Conservation (phyloP, 2,329 filamentous ascomycete genomes). For the Trichoderma gracile region DNA sequence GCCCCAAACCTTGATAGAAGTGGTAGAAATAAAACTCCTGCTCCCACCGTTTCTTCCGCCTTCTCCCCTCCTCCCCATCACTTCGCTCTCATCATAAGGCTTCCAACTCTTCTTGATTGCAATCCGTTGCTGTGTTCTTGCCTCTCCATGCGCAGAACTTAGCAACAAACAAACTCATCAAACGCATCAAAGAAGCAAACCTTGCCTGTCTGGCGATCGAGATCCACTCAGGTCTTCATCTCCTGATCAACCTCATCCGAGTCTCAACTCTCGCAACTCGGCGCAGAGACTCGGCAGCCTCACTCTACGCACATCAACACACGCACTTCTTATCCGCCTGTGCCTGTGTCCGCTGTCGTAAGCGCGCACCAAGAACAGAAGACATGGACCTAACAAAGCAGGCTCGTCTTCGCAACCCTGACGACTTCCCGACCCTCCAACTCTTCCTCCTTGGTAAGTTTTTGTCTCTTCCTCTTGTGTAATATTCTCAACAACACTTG, state of each 20-base stretch:
- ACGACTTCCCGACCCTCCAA: conserved; percentile 79
- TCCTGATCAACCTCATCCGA: neutral
- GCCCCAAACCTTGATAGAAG: conserved; percentile 15
- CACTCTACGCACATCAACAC: conserved; percentile 27
- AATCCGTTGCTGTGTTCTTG: conserved; percentile 14
- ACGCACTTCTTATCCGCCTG: conserved; percentile 26
- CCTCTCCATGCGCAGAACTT: neutral
- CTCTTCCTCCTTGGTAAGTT: conserved; percentile 79
- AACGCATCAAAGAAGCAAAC: neutral
- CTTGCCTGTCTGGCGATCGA: neutral
- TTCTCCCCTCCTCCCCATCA: neutral
- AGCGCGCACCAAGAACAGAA: conserved; percentile 44
- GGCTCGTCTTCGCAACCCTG: conserved; percentile 58
- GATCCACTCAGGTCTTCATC: neutral
- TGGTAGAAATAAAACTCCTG: conserved; percentile 28
- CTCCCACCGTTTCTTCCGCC: conserved; percentile 19
- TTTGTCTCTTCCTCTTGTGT: neutral
- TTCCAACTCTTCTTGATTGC: neutral
- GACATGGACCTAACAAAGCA: conserved; percentile 56
- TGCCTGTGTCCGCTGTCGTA: conserved; percentile 48
- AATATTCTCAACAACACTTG: neutral
- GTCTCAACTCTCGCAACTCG: neutral
- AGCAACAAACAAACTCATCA: neutral
- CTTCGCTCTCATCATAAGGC: neutral
- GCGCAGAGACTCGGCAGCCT: neutral